Evolutionary conservation across 1,284 basidiomycete species (phyloP), one percentile per base, ranked within the genome.

Genomic region (Microbotryum violaceum): DNA sequence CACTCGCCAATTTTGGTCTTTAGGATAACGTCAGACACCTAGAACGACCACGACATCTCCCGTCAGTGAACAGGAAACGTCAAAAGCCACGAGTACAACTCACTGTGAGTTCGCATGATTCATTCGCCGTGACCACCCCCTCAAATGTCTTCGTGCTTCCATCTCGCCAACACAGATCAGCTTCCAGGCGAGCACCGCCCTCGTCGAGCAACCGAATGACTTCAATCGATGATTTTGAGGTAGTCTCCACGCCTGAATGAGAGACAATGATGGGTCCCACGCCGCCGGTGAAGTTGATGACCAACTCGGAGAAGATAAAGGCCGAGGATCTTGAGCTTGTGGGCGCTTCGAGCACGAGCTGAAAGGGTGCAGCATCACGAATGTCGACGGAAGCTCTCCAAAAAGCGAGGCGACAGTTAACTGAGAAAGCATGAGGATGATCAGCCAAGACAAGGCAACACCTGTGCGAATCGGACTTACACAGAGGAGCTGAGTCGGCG

Each of bases 281-380:
- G 9, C 76, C 78, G 47, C 79, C 77, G 8, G 79, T 78, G 66
- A 88, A 83, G 58, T 80, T 75, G 6, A 89, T 76, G 5, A 77
- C 74, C n/a, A 88, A 70, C 1, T 80, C 80, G 0, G 79, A 71
- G 68, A 90, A 82, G 0, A 85, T 82, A 42, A 89, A 74, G 0
- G 77, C 76, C 6, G 80, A 78, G 18, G 86, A 77, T 0, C 78
- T 72, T 5, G 80, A 74, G 21, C 75, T 66, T 0, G 72, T 65
- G 0, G 83, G 81, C 0, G 84, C 80, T 7, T 79, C 76, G 21
- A 90, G 72, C 14, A 78, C 78, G 5, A 93, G 68, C 71, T 93
- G 90, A 75, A 89, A 92, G 0, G 86, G 81, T 0, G 81, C 81
- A 8, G 76, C 70, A 56, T 84, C 80, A n/a, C 80, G 81, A 5